Evolutionary conservation across 305 asterid genomes (phyloP), one percentile per base, ranked within the genome.

Genomic region (Fraxinus paxiana): DNA sequence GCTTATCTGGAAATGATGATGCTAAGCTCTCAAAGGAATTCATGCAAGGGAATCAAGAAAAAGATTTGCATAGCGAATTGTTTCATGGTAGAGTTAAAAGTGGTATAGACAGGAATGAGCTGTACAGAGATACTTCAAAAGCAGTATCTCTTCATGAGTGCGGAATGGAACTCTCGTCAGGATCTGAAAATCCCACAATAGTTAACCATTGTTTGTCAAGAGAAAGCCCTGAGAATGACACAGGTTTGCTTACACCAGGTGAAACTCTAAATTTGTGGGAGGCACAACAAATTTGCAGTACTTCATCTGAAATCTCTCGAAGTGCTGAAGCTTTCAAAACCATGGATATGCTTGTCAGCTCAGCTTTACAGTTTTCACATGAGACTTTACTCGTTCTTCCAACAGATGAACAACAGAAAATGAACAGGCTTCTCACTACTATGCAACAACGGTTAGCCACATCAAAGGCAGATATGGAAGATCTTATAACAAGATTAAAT

Each of bases 391-490:
- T 86, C 17, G 79, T 81, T 83, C 80, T 91, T 82, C 92, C 89
- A 77, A 54, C 51, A 56, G 90, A 85, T 54, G 88, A 87, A 80
- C 85, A 79, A 75, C 87, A 82, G 78, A 89, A 86, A 85, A 72
- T 91, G 84, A 81, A 84, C 83, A 89, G 88, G 73, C 80, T 87
- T 84, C 86, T 87, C 26, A 77, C 65, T 48, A 85, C 77, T 56
- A 61, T 84, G 91, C 88, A 89, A 80, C 88, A 82, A 81, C 85
- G 79, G 77, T 73, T 89, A 61, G 82, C 77, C 78, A 83, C 92
- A 34, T 87, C 92, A 81, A 88, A 83, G 83, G 82, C 88, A 56
- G 93, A 90, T 82, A 61, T 87, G 59, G 91, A 90, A 78, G 91
- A 87, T 86, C 93, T 91, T 51, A 79, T 84, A 35, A 82, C 90